These are phyloP conservation scores for Nicotiana rustica DNA, from an alignment of 305 asterid genomes.

Conservation along the genomic window DNA sequence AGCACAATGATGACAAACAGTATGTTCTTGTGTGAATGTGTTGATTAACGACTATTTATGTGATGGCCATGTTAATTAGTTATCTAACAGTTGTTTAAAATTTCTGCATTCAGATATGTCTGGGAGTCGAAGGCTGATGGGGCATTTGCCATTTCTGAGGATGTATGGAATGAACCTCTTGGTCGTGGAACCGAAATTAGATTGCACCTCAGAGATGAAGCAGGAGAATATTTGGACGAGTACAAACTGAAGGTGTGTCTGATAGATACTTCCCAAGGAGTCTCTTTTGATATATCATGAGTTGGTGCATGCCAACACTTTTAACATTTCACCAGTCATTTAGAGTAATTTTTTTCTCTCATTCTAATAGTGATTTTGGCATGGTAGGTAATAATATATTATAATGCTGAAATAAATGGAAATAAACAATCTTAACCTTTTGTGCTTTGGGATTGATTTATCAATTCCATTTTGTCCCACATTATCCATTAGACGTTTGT, in stretches of 20 bases:
- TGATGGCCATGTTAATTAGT: too few relatives aligned
- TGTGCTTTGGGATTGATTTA: not conserved
- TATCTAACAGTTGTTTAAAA: too few relatives aligned
- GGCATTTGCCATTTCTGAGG: constrained; percentile 81
- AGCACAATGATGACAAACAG: constrained; percentile 78
- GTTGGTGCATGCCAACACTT: not conserved
- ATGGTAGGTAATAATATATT: too few relatives aligned
- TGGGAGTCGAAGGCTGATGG: constrained; percentile 96
- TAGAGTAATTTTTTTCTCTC: not conserved
- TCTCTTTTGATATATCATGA: not conserved
- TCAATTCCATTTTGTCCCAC: too few relatives aligned
- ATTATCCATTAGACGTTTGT: too few relatives aligned
- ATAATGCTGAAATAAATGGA: too few relatives aligned
- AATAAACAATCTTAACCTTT: not conserved
- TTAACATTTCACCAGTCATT: not conserved
- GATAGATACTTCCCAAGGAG: not conserved
- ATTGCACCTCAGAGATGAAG: constrained; percentile 82
- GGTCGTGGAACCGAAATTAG: constrained; percentile 88
- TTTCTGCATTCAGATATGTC: constrained; percentile 57
- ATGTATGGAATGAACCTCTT: constrained; percentile 80
- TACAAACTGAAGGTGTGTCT: constrained; percentile 67
- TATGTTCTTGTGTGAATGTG: constrained; percentile 39
- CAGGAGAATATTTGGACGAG: constrained; percentile 80
- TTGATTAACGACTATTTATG: not conserved
- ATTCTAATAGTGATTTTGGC: not conserved